Percentiles rank a stretch among this genome's conserved stretches.
These are phyloP conservation scores for Pyrus communis DNA, from an alignment of 306 rosid species.

Conservation along the genomic window DNA sequence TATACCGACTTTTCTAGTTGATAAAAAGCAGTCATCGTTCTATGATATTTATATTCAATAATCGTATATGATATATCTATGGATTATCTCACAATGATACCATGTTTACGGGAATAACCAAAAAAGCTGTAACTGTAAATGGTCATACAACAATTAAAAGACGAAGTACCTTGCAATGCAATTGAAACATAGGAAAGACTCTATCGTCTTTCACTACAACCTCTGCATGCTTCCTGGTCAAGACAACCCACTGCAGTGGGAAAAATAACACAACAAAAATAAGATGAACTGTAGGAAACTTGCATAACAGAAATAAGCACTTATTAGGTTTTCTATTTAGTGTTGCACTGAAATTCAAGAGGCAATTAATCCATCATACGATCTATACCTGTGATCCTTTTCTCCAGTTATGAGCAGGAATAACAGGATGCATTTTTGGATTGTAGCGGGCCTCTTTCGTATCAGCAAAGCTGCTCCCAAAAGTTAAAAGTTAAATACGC, in stretches of 20 bases:
- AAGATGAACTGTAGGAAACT: constrained; percentile 16
- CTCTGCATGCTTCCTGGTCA: constrained; percentile 85
- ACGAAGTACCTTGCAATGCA: constrained; percentile 66
- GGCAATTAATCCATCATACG: constrained; percentile 1
- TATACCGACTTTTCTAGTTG: background rate
- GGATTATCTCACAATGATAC: background rate
- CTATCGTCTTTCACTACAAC: constrained; percentile 67
- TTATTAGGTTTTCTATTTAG: constrained; percentile 7
- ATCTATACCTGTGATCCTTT: constrained; percentile 92
- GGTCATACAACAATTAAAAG: background rate
- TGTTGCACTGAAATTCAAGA: constrained; percentile 10
- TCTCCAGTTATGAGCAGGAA: constrained; percentile 89
- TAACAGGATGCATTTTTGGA: constrained; percentile 82
- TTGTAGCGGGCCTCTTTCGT: constrained; percentile 92
- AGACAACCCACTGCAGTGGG: constrained; percentile 77
- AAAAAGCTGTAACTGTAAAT: background rate
- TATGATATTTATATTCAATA: too few relatives aligned
- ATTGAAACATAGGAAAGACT: constrained; percentile 74
- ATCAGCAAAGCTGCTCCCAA: constrained; percentile 78
- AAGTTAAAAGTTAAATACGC: constrained; percentile 2
- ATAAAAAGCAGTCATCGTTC: background rate
- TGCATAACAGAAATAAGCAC: background rate
- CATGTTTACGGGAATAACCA: background rate
- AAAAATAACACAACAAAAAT: constrained; percentile 1
- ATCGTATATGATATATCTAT: background rate